These are phyloP conservation scores for Juncus inflexus DNA, from an alignment of 176 grass and related monocot genomes.

Conservation along the genomic window DNA sequence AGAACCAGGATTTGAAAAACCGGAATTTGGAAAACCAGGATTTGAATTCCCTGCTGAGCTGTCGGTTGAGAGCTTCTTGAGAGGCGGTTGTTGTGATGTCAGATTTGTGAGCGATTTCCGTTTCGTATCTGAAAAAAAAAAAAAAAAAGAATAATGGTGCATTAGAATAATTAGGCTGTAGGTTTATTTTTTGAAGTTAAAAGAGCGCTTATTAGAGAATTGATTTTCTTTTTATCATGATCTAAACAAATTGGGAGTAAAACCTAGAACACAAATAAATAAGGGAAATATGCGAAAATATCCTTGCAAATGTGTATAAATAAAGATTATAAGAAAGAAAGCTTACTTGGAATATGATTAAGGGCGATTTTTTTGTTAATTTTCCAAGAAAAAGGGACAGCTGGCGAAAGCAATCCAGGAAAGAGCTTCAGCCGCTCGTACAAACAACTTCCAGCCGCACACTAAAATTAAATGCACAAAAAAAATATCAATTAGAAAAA, in stretches of 20 bases:
- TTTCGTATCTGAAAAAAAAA: conserved; percentile 49
- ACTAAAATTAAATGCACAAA: conserved; percentile 23
- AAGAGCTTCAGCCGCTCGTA: conserved; percentile 75
- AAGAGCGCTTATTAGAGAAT: too few species aligned
- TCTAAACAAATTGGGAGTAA: too few species aligned
- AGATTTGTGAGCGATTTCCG: conserved; percentile 46
- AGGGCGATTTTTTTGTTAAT: conserved; percentile 51
- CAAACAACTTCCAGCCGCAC: conserved; percentile 87
- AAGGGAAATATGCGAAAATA: too few species aligned
- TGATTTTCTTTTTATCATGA: too few species aligned
- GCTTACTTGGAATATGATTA: conserved; percentile 57
- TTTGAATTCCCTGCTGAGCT: conserved; percentile 6
- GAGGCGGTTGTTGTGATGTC: conserved; percentile 49
- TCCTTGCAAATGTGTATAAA: background rate
- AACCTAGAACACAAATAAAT: too few species aligned
- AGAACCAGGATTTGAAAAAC: too few species aligned
- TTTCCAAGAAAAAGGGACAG: conserved; percentile 32
- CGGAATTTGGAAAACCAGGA: conserved; percentile 11
- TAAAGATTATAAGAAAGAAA: conserved; percentile 1
- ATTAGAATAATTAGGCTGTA: too few species aligned
- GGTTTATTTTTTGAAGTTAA: too few species aligned
- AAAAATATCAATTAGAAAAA: too few species aligned
- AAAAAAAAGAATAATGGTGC: background rate
- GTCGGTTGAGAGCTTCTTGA: conserved; percentile 66
- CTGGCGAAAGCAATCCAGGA: conserved; percentile 54